Evolutionary conservation across 768 basidiomycete genomes (phyloP).

Genomic region (Gautieria morchelliformis): DNA sequence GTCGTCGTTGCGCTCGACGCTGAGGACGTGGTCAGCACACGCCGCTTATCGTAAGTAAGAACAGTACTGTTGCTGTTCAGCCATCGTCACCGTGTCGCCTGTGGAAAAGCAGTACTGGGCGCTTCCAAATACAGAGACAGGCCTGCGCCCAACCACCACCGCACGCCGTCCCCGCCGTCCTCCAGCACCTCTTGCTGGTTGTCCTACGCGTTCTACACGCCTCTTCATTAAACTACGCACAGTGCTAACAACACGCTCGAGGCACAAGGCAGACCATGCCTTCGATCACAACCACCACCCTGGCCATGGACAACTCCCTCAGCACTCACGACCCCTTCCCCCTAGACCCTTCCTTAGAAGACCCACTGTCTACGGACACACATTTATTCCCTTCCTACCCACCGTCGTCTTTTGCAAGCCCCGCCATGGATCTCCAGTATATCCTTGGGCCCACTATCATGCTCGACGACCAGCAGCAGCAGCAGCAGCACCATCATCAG

Average conservation of each 20-base stretch:
- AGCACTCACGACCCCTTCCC: background rate
- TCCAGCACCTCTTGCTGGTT: background rate
- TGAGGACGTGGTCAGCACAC: constrained; percentile 3
- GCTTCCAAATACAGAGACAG: background rate
- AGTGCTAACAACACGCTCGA: background rate
- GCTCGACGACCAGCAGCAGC: background rate
- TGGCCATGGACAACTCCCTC: background rate
- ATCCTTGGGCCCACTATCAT: constrained; percentile 1
- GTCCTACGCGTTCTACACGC: background rate
- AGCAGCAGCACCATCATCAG: background rate
- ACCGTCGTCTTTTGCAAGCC: background rate
- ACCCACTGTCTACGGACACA: background rate
- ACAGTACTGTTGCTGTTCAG: constrained; percentile 7
- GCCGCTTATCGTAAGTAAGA: constrained; percentile 2
- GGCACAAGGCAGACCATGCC: constrained; percentile 5
- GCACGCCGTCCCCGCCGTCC: background rate
- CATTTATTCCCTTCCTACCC: background rate
- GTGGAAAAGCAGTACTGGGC: background rate
- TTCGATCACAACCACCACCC: constrained; percentile 1
- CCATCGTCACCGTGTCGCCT: background rate
- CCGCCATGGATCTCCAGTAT: constrained; percentile 7
- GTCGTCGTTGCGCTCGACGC: background rate
- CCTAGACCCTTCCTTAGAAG: constrained; percentile 3
- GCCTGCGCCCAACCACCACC: background rate
- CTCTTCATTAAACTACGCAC: background rate